Evolutionary conservation across 768 basidiomycete genomes (phyloP), one percentile per base, ranked within the genome.

Genomic region (Podaxis pistillaris): DNA sequence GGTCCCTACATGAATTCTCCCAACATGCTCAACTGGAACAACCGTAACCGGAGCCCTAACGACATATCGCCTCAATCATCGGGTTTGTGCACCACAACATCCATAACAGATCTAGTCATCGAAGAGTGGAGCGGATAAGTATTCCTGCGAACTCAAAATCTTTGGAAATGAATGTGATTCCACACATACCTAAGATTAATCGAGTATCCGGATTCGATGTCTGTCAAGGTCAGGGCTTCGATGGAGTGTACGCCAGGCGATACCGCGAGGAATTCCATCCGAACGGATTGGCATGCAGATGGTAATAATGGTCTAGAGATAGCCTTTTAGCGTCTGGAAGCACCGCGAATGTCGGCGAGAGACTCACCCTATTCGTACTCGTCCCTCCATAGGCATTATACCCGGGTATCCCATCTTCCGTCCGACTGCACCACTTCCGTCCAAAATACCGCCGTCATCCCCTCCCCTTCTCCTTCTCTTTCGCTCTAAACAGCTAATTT

Each of bases 201-300:
- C 0, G 86, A 79, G 70, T 83, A 86, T 0, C 87, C 87, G 5
- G 87, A 85, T 68, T 91, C 91, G 3, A 90, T 75, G 66, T 94
- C 93, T 1, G 86, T 89, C 56, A 95, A 75, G 0, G 86, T 86
- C 56, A 94, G 74, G 4, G 83, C 80, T 64, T 90, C 86, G 56
- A 95, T 82, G 2, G 87, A 79, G 69, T 94, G 92, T 1, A 94
- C 86, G 2, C 93, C 93, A 19, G 91, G 87, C 7, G 84, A 81
- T 53, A 95, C 76, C 2, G 93, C 92, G 51, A 95, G 74, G 68
- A 94, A 94, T 63, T 89, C 83, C 88, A 95, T 93, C 44, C 91
- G 79, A 26, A 94, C 90, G 19, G 90, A 91, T 71, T 94, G 93
- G 70, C 92, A 93, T 1, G 91, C 88, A 11, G 86, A 85, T 3